These are phyloP conservation scores for Neofusicoccum parvum DNA, from an alignment of 2,329 filamentous ascomycete species.

Conservation along the genomic window DNA sequence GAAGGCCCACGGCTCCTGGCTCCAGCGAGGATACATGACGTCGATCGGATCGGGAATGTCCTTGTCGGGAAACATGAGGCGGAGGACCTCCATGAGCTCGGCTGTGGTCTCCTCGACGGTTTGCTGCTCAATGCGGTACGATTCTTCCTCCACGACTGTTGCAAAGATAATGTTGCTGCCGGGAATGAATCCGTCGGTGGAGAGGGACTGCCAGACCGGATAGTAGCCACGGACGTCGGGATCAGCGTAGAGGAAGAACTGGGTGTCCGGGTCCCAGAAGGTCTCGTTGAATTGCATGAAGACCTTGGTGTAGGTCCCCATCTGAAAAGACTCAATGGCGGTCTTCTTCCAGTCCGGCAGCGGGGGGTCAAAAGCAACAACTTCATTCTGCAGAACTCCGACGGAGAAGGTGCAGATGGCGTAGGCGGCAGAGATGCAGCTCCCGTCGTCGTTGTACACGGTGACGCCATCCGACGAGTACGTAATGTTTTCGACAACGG, in stretches of 20 bases:
- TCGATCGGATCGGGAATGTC: constrained; percentile 61
- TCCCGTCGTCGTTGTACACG: constrained; percentile 56
- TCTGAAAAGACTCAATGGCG: constrained; percentile 65
- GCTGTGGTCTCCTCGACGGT: constrained; percentile 59
- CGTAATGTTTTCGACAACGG: constrained; percentile 56
- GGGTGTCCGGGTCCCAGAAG: constrained; percentile 63
- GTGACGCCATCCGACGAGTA: constrained; percentile 58
- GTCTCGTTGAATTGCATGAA: constrained; percentile 69
- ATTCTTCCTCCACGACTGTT: constrained; percentile 60
- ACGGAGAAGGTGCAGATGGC: constrained; percentile 70
- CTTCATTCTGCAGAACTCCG: constrained; percentile 66
- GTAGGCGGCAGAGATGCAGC: constrained; percentile 61
- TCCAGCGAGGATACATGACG: constrained; percentile 66
- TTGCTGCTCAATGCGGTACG: constrained; percentile 62
- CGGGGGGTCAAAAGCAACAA: constrained; percentile 59
- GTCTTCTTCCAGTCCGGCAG: constrained; percentile 67
- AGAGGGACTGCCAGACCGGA: constrained; percentile 67
- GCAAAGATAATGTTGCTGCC: constrained; percentile 67
- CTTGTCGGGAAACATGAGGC: constrained; percentile 62
- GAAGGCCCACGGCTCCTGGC: constrained; percentile 51
- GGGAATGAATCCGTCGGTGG: constrained; percentile 58
- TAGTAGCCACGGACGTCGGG: constrained; percentile 55
- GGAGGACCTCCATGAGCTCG: constrained; percentile 60
- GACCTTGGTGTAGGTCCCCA: constrained; percentile 74
- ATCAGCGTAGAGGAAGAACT: constrained; percentile 58